phyloP scores from a whole-genome alignment of 2,329 filamentous ascomycete genomes.

The Rhynchosporium agropyri region DNA sequence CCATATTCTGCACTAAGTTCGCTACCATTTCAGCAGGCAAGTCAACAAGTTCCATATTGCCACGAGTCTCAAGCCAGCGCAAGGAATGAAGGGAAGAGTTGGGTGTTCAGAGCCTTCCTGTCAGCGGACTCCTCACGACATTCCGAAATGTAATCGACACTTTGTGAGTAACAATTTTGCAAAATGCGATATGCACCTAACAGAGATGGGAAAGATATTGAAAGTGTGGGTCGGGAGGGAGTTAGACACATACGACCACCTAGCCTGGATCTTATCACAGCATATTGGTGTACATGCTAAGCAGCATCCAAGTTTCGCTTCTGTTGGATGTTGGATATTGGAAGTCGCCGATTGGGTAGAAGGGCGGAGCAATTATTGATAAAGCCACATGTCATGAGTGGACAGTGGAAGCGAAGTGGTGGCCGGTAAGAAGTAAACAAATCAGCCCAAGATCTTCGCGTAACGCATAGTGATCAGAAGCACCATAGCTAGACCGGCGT shows the following conservation, averaged over 20 bases:
- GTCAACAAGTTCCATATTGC: neutral
- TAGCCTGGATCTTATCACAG: neutral
- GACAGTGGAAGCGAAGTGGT: neutral
- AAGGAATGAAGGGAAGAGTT: neutral
- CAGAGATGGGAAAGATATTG: neutral
- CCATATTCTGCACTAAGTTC: neutral
- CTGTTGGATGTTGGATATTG: neutral
- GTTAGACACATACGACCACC: neutral
- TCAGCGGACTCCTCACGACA: too few relatives aligned
- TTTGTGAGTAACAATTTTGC: neutral
- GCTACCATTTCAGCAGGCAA: neutral
- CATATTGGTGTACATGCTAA: neutral
- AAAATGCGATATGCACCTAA: neutral
- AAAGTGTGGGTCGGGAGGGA: neutral
- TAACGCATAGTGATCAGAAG: too few relatives aligned
- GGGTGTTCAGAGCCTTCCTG: too few relatives aligned
- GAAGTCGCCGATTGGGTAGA: neutral
- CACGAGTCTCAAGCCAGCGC: neutral
- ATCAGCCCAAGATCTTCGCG: neutral
- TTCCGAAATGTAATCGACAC: too few relatives aligned
- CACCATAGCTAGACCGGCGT: too few relatives aligned
- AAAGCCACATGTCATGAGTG: too few relatives aligned
- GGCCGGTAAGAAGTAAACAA: neutral
- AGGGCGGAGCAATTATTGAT: neutral
- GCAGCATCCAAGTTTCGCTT: neutral